Base-by-base conservation (phyloP, 495 filamentous ascomycete species). In the Talaromyces ruber region DNA sequence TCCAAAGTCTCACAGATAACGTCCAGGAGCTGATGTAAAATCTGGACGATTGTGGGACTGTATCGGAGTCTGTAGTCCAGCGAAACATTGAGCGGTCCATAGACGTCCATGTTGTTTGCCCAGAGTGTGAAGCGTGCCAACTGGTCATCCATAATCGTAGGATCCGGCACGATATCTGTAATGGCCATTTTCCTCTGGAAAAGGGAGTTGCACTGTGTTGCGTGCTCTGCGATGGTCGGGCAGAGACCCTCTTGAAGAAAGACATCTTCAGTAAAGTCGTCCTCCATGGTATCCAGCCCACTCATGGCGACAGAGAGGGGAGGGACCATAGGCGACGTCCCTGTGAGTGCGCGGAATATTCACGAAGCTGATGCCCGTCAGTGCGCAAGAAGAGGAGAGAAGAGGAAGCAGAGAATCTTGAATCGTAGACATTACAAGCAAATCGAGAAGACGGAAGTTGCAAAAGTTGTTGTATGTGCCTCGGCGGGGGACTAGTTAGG, bases 41-140 rank as follows among this genome's bases (percentile, higher is more conserved):
- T 72, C 1, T 72, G 67, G 43, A 61, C 68, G 30, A 61, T 58
- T 58, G 61, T 66, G n/a, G 70, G 70, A 67, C 67, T 70, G 63
- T 61, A 73, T 65, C 69, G 30, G 59, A 73, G 70, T 61, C 69
- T 66, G 67, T 73, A 73, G 53, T 73, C 70, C 45, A 73, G 47
- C 69, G 70, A 73, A 37, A 68, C 69, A 61, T 73, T 70, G 64
- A 62, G 70, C 61, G 65, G 65, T 29, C 70, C 70, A 57, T 64
- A 71, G 21, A 73, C 70, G 60, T 73, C 70, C 70, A 71, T 73
- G 64, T 73, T 70, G 64, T 67, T 68, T 65, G 67, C 64, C 70
- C 69, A 73, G 47, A 71, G 61, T 0, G 61, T 52, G 60, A 73
- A 73, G 61, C 70, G 70, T 63, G 70, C 67, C 65, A 67, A 61